Base-by-base conservation (phyloP, 2,329 filamentous ascomycete species). In the Xenoacremonium recifei region DNA sequence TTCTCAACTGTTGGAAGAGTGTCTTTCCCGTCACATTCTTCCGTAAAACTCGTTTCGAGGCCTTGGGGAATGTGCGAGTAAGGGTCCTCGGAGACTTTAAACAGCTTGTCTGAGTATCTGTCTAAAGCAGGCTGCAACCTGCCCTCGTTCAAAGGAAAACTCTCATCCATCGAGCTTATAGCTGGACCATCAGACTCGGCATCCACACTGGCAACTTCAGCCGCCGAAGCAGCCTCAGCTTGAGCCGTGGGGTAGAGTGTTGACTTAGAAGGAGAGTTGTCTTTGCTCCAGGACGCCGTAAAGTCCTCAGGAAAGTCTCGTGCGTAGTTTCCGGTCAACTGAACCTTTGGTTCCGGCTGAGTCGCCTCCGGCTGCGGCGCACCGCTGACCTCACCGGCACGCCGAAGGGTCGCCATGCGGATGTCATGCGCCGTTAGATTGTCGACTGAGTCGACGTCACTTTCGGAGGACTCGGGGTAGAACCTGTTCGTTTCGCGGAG, bases 281-380 rank as follows among this genome's bases (percentile, higher is more conserved):
- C 35, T 6, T 44, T 50, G 30, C 58, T 62, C 75, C 74, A 77
- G 1, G 66, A 66, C 5, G 57, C 55, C 1, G 65, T 51, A 40
- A 75, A 77, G 4, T 78, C 74, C 44, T 79, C 73, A 0, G 75
- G 72, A 44, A 78, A 79, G 53, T 79, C 76, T 21, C 68, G 69
- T 7, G 61, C 59, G 46, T 70, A 77, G 47, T 72, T 75, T 4
- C 75, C 75, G 7, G 71, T 75, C 36, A 77, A 43, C 9, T 45
- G 27, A 21, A 19, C 20, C 16, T 23, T 31, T n/a, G 43, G 31
- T 15, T 41, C 15, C 4, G 35, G 15, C 7, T 44, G 40, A 12
- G 45, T 35, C 27, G 40, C 27, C 15, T 42, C 36, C 30, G 46
- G 37, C 16, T 30, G 20, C 39, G 30, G 48, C 13, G 23, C 12